Percentiles rank a stretch among this genome's conserved stretches.
phyloP scores from a whole-genome alignment of 257 asterid genomes.

The Echites panduratus region DNA sequence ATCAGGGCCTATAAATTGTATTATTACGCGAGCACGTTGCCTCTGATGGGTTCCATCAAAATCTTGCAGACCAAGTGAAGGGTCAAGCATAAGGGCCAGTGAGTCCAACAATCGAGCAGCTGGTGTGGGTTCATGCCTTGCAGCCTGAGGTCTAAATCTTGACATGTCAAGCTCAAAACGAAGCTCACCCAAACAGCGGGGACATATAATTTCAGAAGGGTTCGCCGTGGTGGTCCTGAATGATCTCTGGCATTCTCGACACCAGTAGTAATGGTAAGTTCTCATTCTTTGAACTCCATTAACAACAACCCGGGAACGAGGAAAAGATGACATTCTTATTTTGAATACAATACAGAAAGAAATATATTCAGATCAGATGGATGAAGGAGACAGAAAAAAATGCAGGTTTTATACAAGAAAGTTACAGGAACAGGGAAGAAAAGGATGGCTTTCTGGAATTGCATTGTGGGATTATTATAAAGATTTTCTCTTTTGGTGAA shows the following conservation, averaged over 20 bases:
- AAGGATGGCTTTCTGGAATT: conserved; percentile 40
- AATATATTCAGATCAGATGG: not conserved
- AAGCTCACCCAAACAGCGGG: conserved; percentile 53
- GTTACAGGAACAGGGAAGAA: conserved; percentile 20
- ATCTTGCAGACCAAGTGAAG: conserved; percentile 17
- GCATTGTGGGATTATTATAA: conserved; percentile 23
- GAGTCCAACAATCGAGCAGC: conserved; percentile 42
- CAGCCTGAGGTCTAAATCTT: conserved; percentile 36
- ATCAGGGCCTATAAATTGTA: conserved; percentile 59
- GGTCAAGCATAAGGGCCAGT: conserved; percentile 46
- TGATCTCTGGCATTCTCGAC: conserved; percentile 61
- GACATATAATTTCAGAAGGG: conserved; percentile 65
- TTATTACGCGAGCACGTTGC: conserved; percentile 39
- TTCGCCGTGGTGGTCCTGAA: conserved; percentile 60
- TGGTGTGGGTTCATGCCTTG: conserved; percentile 31
- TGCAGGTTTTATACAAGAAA: conserved; percentile 19
- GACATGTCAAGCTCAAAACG: conserved; percentile 57
- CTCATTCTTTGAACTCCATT: conserved; percentile 62
- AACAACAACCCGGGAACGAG: conserved; percentile 40
- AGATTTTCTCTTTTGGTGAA: conserved; percentile 12
- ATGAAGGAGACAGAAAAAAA: not conserved
- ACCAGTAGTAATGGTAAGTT: conserved; percentile 86
- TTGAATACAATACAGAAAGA: too few relatives aligned
- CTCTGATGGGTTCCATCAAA: not conserved
- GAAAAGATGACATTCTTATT: conserved; percentile 32